Conservation (phyloP, 2,329 filamentous ascomycete species). For the Geosmithia flava region DNA sequence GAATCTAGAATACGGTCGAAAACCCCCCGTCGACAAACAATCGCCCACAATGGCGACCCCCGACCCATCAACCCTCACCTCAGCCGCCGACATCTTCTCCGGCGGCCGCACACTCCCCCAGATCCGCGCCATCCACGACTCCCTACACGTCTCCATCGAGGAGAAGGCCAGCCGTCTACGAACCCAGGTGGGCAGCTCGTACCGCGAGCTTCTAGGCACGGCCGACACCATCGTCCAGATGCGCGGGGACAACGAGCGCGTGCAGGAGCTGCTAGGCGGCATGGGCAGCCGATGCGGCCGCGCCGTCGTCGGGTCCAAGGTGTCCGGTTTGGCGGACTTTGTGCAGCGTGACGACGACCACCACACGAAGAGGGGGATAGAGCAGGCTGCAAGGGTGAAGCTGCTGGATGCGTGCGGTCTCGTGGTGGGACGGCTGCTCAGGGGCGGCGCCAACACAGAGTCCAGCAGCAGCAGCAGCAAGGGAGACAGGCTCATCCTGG, state of each 20-base stretch:
- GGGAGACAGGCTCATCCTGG: slow-evolving; percentile 41
- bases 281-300: slow-evolving; percentile 73
- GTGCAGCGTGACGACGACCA: slow-evolving; percentile 8
- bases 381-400: slow-evolving; percentile 28
- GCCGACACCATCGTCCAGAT: slow-evolving; percentile 91
- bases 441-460: slow-evolving; percentile 18
- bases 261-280: slow-evolving; percentile 57
- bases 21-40: neutral
- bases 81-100: slow-evolving; percentile 42
- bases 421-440: slow-evolving; percentile 35
- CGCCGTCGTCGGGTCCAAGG: slow-evolving; percentile 54
- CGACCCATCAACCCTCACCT: slow-evolving; percentile 20
- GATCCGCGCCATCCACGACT: slow-evolving; percentile 50
- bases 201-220: slow-evolving; percentile 81
- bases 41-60: neutral
- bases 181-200: slow-evolving; percentile 54
- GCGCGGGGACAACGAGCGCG: slow-evolving; percentile 62
- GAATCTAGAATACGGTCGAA: neutral
- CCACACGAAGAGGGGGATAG: slow-evolving; percentile 10
- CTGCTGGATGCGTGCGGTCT: slow-evolving; percentile 40
- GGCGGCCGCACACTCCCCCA: slow-evolving; percentile 46
- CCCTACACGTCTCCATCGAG: slow-evolving; percentile 45
- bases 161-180: slow-evolving; percentile 51
- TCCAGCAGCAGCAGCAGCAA: slow-evolving; percentile 13
- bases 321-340: slow-evolving; percentile 40